Evolutionary conservation across 2,329 filamentous ascomycete genomes (phyloP).

Genomic region (Microdochium bolleyi): DNA sequence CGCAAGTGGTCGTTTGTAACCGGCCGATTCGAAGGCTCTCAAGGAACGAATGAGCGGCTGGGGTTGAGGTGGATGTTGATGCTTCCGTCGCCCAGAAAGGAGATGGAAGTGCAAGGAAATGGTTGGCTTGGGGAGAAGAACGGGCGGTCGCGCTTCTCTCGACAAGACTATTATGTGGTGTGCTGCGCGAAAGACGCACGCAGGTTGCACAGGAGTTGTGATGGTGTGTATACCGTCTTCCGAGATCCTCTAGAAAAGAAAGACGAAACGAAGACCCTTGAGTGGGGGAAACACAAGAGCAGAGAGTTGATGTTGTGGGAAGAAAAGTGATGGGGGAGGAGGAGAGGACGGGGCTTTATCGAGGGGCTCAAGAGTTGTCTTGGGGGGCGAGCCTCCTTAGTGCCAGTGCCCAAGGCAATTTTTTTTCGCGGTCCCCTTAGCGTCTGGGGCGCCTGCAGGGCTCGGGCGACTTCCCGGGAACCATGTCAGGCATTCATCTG

Average conservation of each 20-base stretch:
- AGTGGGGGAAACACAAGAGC: conserved; percentile 16
- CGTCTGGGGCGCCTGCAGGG: too few species aligned
- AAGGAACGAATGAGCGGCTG: not conserved
- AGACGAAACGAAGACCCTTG: conserved; percentile 22
- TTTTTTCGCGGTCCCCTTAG: not conserved
- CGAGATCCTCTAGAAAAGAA: conserved; percentile 32
- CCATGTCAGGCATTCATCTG: too few species aligned
- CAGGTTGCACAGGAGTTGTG: not conserved
- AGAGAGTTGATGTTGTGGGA: conserved; percentile 19
- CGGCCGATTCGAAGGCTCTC: not conserved
- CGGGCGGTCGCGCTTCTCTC: not conserved
- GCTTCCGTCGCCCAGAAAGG: not conserved
- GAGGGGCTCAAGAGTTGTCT: too few species aligned
- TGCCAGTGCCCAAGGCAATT: too few species aligned
- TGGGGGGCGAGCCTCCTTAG: too few species aligned
- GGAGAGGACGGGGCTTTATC: too few species aligned
- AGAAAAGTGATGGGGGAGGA: conserved; percentile 13
- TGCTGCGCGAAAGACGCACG: not conserved
- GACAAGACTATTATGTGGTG: not conserved
- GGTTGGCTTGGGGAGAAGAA: not conserved
- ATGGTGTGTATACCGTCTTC: conserved; percentile 6
- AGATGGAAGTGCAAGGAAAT: not conserved
- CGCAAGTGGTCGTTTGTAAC: conserved; percentile 3
- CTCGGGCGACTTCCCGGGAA: too few species aligned
- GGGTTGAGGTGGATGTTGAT: not conserved